Evolutionary conservation across 805 yeast genomes (phyloP), one percentile per base, ranked within the genome.

Genomic region (Kazachstania kunashirensis): DNA sequence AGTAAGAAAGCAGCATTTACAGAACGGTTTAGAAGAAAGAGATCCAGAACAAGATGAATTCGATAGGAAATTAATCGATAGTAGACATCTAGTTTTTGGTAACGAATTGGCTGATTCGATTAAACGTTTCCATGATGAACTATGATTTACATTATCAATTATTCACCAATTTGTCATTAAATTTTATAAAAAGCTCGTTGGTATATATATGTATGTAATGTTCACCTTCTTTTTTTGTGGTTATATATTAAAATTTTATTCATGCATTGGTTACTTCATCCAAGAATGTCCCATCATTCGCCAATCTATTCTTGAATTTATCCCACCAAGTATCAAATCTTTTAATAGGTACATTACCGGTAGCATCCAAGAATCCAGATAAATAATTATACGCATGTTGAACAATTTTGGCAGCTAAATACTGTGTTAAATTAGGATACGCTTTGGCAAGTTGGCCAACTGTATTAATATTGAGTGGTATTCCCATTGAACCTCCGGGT

Each of bases 321-420:
- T 71, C 78, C 98, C 98, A 84, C 98, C 98, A 89, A 28, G 73
- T 79, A 54, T 89, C 94, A 50, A 89, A 89, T 29, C 77, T 81
- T 51, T 79, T 83, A 53, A 89, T 83, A 3, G 88, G 81, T 3
- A 89, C 96, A 47, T 77, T 84, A 2, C 95, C 94, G 16, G 72
- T 66, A 5, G 64, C 56, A 52, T 85, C 95, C 6, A 85, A 71
- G 55, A 88, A 89, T n/a, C 96, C 84, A 2, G 94, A 77, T 33
- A 89, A 61, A 55, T 73, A 92, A 54, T 92, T 88, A 61, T 89
- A 92, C 2, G 96, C 96, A 58, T 92, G 85, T 26, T 78, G 78
- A 15, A 92, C 94, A 39, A 92, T 85, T 54, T 83, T 84, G 43
- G 82, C 84, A 2, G 96, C 96, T 39, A 89, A 58, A 0, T 63